Base-by-base conservation (phyloP, 2,329 filamentous ascomycete species). In the Calonectria honghensis region DNA sequence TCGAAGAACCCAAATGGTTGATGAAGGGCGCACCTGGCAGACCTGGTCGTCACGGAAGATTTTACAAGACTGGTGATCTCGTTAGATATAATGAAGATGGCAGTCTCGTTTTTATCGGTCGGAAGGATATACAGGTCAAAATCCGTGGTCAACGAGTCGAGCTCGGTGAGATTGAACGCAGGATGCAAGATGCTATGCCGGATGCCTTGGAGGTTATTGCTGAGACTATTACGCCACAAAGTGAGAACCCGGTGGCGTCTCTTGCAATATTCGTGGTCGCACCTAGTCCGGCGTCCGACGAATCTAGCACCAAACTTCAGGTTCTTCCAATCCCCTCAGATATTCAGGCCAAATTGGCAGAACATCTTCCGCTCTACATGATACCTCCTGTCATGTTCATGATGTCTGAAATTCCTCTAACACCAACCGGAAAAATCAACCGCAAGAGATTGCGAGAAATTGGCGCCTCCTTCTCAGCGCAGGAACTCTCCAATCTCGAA, bases 41-140 rank as follows among this genome's bases (percentile, higher is more conserved):
- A 1, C 39, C 61, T 6, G 72, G 77, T 2, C 75, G 73, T 9
- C n/a, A 20, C 3, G 68, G 72, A 3, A 65, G 81, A 2, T 72
- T 86, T 5, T 90, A 89, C 78, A 86, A 85, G 70, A 89, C 88
- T 3, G 88, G 88, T 6, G 88, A 90, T 75, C 81, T 90, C 5
- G 88, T 82, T 3, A 80, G 79, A 50, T 88, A 88, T 37, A 80
- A 85, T 39, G 77, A 81, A 0, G 85, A 88, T 61, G 86, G 86
- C 1, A 80, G 79, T 32, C 78, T 90, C 6, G 77, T 83, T 0
- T 89, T 86, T 61, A 77, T 89, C 45, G 90, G 89, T 48, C 85
- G 91, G 16, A 90, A 90, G 75, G 90, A 92, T 76, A 86, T 85
- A 0, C 90, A 92, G 78, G 86, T 92, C 54, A 92, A 92, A 81